A percentile compares a stretch with the other conserved stretches of the same genome.
phyloP scores from a whole-genome alignment of 2,329 filamentous ascomycete species.

The Verticillium zaregamsianum region DNA sequence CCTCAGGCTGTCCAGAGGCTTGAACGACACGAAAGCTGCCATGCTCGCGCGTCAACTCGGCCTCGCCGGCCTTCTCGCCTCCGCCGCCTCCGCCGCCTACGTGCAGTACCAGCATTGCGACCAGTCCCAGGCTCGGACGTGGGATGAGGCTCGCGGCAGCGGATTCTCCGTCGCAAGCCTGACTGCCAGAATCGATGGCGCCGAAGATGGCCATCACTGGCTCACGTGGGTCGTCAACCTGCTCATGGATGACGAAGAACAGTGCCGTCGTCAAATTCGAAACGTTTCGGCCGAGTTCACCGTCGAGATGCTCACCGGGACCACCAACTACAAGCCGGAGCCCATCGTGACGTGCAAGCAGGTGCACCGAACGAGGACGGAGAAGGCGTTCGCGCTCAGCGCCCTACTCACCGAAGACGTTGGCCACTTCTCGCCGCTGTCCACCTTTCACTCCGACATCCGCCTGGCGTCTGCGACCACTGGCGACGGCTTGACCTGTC shows the following conservation, averaged over 20 bases:
- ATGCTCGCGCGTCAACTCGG: background rate
- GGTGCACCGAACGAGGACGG: background rate
- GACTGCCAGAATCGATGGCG: background rate
- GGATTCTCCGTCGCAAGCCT: background rate
- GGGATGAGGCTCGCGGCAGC: background rate
- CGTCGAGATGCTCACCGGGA: background rate
- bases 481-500: constrained; percentile 7
- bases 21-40: background rate
- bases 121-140: too few species aligned
- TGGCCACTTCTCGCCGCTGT: constrained; percentile 6
- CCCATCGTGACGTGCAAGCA: background rate
- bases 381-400: background rate
- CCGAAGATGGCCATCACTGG: background rate
- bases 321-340: background rate
- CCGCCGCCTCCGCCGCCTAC: background rate
- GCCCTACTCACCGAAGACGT: constrained; percentile 6
- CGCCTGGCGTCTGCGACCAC: constrained; percentile 3
- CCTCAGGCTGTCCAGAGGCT: background rate
- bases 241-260: background rate
- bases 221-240: background rate
- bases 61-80: background rate
- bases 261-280: background rate
- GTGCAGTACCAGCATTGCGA: background rate
- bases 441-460: constrained; percentile 11
- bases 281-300: background rate